Evolutionary conservation across 1,284 basidiomycete species (phyloP), one percentile per base, ranked within the genome.

Genomic region (Ceratobasidium sp.): DNA sequence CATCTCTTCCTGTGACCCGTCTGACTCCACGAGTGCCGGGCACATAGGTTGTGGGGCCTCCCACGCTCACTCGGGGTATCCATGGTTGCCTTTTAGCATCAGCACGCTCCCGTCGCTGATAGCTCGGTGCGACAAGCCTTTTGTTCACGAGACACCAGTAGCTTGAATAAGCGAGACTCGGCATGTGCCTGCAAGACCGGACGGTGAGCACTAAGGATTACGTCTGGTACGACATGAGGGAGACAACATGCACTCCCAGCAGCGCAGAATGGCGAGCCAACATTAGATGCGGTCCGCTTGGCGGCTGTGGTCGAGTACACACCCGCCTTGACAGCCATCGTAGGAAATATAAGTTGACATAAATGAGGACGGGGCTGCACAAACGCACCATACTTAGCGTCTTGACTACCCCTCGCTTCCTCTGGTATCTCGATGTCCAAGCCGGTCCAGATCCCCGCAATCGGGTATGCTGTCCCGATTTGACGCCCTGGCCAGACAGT

Each of bases 91-190:
- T 4, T 33, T 14, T 36, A 56, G 44, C 12, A 62, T 42, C 21
- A 62, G n/a, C 9, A 48, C 60, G 28, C 30, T 62, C 38, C 60
- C 60, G 42, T 62, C 44, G 23, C 44, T 62, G 42, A 48, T 62
- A 16, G 30, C 60, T 14, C 60, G 44, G 16, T 48, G 60, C 28
- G 48, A 42, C 6, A 56, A 40, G 8, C 63, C 51, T 7, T 8
- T 36, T 30, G 38, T 67, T 67, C 3, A 54, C 4, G 4, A 56
- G 3, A 14, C 23, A 36, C 63, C 51, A 67, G 38, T 66, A 67
- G 49, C 63, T 36, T 67, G 12, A 6, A 9, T 6, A 25, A 3
- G 16, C 25, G 38, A 4, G 23, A 25, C 42, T 25, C 18, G 14
- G 28, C 9, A 38, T 11, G 23, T 9, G 3, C 12, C 33, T 28